Evolutionary conservation across 2,329 filamentous ascomycete genomes (phyloP).

Genomic region (Alternaria sp.): DNA sequence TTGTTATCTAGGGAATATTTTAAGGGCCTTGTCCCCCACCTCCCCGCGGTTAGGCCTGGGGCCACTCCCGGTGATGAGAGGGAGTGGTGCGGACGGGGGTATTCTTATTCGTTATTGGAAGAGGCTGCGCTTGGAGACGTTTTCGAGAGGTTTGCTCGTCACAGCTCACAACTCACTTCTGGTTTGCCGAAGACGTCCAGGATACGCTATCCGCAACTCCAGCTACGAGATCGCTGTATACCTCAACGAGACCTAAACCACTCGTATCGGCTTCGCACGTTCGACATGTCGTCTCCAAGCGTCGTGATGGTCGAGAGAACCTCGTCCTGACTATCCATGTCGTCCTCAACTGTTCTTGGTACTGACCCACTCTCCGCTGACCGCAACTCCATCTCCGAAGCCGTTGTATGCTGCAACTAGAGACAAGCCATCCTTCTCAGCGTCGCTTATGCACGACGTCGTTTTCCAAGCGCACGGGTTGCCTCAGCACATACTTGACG

Average conservation of each 20-base stretch:
- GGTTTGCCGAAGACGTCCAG: neutral
- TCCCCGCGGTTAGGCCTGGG: constrained; percentile 4
- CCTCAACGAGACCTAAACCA: neutral
- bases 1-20: neutral
- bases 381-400: too few relatives aligned
- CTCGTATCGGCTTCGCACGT: neutral
- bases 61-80: neutral
- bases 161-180: neutral
- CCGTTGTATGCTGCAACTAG: too few relatives aligned
- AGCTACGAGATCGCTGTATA: neutral
- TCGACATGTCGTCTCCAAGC: neutral
- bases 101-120: neutral
- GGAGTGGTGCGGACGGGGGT: neutral
- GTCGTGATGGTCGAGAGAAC: neutral
- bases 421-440: too few relatives aligned
- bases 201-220: neutral
- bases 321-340: too few relatives aligned
- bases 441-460: too few relatives aligned
- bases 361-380: too few relatives aligned
- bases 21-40: neutral
- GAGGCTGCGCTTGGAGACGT: neutral
- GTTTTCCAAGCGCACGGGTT: too few relatives aligned
- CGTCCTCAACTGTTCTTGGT: too few relatives aligned
- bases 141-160: neutral
- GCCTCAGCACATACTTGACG: too few relatives aligned